Conservation (phyloP, 345 rosid genomes). For the Mangifera indica region DNA sequence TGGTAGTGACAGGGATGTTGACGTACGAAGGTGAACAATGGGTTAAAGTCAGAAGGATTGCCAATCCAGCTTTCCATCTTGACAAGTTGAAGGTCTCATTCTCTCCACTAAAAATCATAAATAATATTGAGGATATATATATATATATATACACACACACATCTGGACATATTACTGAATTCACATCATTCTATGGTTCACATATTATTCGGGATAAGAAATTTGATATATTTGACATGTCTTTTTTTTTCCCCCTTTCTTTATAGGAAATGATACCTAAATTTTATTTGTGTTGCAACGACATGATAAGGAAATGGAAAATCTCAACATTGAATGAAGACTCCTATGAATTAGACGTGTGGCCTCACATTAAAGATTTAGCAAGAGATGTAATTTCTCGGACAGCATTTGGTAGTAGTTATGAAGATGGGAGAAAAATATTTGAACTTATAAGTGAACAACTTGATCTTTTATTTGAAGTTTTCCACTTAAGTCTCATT, state of each 20-base stretch:
- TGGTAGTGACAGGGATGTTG: neutral
- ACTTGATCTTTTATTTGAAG: neutral
- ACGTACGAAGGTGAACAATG: constrained; percentile 13
- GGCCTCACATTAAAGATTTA: too few species aligned
- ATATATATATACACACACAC: too few species aligned
- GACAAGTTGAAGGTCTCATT: neutral
- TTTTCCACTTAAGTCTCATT: constrained; percentile 15
- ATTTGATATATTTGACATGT: too few species aligned
- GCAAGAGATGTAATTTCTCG: neutral
- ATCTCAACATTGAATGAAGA: too few species aligned
- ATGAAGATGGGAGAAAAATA: constrained; percentile 41
- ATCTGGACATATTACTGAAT: too few species aligned
- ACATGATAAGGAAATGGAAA: constrained; percentile 37
- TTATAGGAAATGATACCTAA: constrained; percentile 36
- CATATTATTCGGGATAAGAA: too few species aligned
- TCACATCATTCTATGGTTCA: too few species aligned
- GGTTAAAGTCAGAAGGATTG: constrained; percentile 13
- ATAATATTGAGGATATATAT: too few species aligned
- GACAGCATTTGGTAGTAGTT: constrained; percentile 51
- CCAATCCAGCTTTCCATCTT: constrained; percentile 4
- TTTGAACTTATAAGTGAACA: constrained; percentile 37
- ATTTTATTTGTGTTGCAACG: constrained; percentile 23
- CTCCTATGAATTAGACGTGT: too few species aligned
- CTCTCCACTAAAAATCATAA: too few species aligned
- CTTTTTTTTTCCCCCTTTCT: neutral